Conservation (phyloP, 441 rosid genomes). For the Syzygium malaccense region DNA sequence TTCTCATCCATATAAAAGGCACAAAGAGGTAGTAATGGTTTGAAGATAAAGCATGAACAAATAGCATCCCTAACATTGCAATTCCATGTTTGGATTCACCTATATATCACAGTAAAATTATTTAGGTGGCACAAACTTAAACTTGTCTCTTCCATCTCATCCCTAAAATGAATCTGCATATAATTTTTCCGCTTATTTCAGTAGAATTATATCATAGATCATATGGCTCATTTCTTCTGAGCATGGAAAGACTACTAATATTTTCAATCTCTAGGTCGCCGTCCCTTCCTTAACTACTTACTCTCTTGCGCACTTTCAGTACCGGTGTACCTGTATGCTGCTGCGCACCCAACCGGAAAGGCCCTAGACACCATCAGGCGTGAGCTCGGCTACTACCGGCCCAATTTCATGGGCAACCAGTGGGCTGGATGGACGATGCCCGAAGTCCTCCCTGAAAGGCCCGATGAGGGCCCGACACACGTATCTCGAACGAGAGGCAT, state of each 20-base stretch:
- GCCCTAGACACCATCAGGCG: conserved; percentile 49
- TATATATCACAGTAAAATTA: not conserved
- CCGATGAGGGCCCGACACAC: conserved; percentile 38
- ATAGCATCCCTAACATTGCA: not conserved
- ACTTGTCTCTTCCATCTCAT: not conserved
- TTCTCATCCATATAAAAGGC: not conserved
- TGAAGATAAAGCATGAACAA: not conserved
- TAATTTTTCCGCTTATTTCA: not conserved
- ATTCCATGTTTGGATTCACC: not conserved
- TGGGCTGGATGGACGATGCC: conserved; percentile 49
- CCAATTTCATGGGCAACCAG: conserved; percentile 45
- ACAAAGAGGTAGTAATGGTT: not conserved
- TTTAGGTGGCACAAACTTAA: not conserved
- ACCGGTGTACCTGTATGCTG: conserved; percentile 50
- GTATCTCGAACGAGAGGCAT: conserved; percentile 39
- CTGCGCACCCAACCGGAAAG: conserved; percentile 53
- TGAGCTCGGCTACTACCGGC: conserved; percentile 55
- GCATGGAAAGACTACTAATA: not conserved
- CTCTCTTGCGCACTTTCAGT: conserved; percentile 17
- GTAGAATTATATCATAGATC: not conserved
- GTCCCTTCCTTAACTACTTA: not conserved
- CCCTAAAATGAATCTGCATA: not conserved
- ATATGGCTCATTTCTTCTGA: not conserved
- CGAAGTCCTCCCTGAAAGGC: conserved; percentile 24
- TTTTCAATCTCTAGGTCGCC: not conserved